These are phyloP conservation scores for Mortierella sp. DNA, from an alignment of 371 early-diverging fungal genomes.

Conservation along the genomic window DNA sequence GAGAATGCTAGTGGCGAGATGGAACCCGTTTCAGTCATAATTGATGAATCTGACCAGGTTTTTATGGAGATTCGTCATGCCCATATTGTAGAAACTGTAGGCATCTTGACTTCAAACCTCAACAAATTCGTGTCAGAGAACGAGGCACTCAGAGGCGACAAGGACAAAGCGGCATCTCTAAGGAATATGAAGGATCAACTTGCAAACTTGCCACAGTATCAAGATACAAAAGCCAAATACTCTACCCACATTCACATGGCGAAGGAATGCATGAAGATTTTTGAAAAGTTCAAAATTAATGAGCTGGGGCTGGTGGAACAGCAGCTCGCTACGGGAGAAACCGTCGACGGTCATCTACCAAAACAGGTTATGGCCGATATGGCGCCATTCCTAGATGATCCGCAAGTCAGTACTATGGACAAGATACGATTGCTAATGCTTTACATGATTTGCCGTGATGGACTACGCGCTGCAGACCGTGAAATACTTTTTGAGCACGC, in stretches of 20 bases:
- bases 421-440: slow-evolving; percentile 91
- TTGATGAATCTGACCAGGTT: slow-evolving; percentile 80
- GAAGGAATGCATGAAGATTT: slow-evolving; percentile 86
- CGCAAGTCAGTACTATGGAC: slow-evolving; percentile 64
- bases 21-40: slow-evolving; percentile 39
- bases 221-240: slow-evolving; percentile 90
- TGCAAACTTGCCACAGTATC: slow-evolving; percentile 92
- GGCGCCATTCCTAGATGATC: slow-evolving; percentile 64
- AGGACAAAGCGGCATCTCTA: slow-evolving; percentile 74
- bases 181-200: slow-evolving; percentile 92
- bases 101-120: slow-evolving; percentile 84
- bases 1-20: slow-evolving; percentile 30
- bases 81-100: slow-evolving; percentile 94
- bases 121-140: slow-evolving; percentile 80
- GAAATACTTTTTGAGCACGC: slow-evolving; percentile 80
- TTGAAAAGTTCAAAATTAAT: slow-evolving; percentile 79
- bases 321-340: slow-evolving; percentile 92
- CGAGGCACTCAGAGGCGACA: slow-evolving; percentile 63
- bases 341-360: slow-evolving; percentile 81
- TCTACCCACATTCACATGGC: slow-evolving; percentile 94
- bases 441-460: slow-evolving; percentile 81
- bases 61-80: slow-evolving; percentile 89
- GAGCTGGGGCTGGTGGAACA: slow-evolving; percentile 85
- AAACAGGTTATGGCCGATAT: slow-evolving; percentile 86
- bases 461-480: slow-evolving; percentile 75